These are phyloP conservation scores for Staphylotrichum longicolle DNA, from an alignment of 495 filamentous ascomycete genomes.

Conservation along the genomic window DNA sequence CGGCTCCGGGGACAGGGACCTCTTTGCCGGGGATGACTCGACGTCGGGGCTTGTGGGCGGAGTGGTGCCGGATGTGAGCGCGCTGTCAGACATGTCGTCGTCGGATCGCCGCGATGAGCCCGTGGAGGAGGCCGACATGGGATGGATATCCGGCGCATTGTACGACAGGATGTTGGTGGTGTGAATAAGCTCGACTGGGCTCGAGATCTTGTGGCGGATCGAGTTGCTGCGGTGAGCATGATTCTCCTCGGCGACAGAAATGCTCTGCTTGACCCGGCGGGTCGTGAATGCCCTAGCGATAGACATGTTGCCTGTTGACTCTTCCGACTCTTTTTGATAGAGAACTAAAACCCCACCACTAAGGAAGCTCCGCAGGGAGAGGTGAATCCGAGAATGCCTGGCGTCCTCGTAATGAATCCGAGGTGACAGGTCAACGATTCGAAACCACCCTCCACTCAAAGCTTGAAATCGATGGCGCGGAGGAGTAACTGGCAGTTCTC, in stretches of 20 bases:
- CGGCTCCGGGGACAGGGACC: constrained; percentile 58
- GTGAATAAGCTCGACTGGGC: constrained; percentile 79
- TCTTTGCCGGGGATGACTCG: constrained; percentile 57
- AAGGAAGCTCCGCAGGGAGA: not conserved
- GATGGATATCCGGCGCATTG: constrained; percentile 78
- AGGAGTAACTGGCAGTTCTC: not conserved
- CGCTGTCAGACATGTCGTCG: constrained; percentile 58
- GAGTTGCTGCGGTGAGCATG: constrained; percentile 49
- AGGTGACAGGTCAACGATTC: not conserved
- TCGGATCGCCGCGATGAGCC: constrained; percentile 55
- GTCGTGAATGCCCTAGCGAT: constrained; percentile 68
- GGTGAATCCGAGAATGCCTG: not conserved
- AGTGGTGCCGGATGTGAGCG: constrained; percentile 56
- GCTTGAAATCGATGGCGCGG: not conserved
- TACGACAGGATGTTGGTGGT: constrained; percentile 96
- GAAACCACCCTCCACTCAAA: not conserved
- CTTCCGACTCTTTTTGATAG: not conserved
- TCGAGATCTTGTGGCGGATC: constrained; percentile 72
- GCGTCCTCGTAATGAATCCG: constrained; percentile 2
- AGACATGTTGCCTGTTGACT: constrained; percentile 44
- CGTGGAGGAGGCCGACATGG: constrained; percentile 53
- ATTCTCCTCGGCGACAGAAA: constrained; percentile 34
- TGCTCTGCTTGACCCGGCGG: constrained; percentile 47
- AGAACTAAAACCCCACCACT: not conserved
- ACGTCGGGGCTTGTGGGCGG: constrained; percentile 71